These are phyloP conservation scores for Neoboletus brunneissimus DNA, from an alignment of 768 basidiomycete genomes.

Conservation along the genomic window DNA sequence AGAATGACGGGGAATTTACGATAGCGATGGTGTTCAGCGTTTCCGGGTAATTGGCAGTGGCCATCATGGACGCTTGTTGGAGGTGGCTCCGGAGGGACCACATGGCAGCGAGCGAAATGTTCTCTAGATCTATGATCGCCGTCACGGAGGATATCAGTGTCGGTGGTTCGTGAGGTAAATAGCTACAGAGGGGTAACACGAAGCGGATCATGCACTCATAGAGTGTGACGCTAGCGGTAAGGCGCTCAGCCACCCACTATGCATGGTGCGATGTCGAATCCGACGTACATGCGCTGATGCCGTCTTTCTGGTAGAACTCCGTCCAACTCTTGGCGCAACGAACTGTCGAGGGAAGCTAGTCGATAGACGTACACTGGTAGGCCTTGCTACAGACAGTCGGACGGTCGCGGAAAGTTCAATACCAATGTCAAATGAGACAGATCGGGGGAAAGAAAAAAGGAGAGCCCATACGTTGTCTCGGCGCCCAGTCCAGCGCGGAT, in stretches of 20 bases:
- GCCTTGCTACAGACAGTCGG: conserved; percentile 45
- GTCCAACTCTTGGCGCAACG: conserved; percentile 59
- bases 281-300: conserved; percentile 66
- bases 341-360: conserved; percentile 52
- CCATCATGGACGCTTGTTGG: conserved; percentile 70
- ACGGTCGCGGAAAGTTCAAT: background rate
- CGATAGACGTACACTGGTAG: conserved; percentile 76
- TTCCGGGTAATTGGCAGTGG: conserved; percentile 81
- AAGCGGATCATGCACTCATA: conserved; percentile 69
- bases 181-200: conserved; percentile 58
- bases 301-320: conserved; percentile 51
- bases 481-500: conserved; percentile 80
- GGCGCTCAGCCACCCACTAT: background rate
- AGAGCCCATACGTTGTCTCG: conserved; percentile 59
- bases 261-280: background rate
- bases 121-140: conserved; percentile 71
- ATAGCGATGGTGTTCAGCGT: conserved; percentile 64
- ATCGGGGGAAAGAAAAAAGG: background rate
- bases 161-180: conserved; percentile 50
- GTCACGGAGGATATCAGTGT: conserved; percentile 60
- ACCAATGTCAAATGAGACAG: background rate
- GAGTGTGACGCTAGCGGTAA: conserved; percentile 50
- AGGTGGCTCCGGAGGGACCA: conserved; percentile 72
- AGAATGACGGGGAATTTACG: conserved; percentile 81
- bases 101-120: conserved; percentile 58